Base-by-base conservation (phyloP, 1,284 basidiomycete species). In the Cystobasidium slooffiae region DNA sequence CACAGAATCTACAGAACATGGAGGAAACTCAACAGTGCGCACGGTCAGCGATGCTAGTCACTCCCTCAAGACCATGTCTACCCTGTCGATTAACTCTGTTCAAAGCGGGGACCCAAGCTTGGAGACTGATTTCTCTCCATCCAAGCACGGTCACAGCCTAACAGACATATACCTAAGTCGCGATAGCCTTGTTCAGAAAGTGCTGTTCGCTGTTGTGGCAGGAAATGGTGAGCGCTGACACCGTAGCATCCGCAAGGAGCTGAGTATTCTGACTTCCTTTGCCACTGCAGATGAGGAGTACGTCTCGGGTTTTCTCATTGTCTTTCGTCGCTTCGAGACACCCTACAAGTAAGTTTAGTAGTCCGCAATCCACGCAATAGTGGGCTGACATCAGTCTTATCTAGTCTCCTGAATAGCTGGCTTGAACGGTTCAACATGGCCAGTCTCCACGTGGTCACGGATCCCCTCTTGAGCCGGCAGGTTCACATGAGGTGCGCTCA, bases 121-220 rank as follows among this genome's bases (percentile, higher is more conserved):
- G 18, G 47, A 51, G 5, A 14, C 44, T 41, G 31, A 47, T 12
- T 43, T 39, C 49, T 37, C 43, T 20, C 39, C 46, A 8, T 66
- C 64, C 20, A 43, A 66, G 37, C 14, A 9, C 6, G 58, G 65
- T n/a, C 62, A 64, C 58, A 68, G 64, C 22, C 74, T 77, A 14
- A 68, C 79, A 55, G 80, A 81, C 59, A 67, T 81, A 1, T 79
- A 78, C 69, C 78, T 79, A 63, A 69, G 72, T 14, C 70, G 69
- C 0, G 77, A 80, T 0, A 79, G 79, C 49, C 62, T 81, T 64
- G 76, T 82, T 59, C 79, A 82, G 75, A 82, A 81, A 68, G 80
- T 82, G 58, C 76, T 82, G 7, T 80, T 78, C 52, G 80, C 81
- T 0, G 75, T 78, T 3, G 80, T 82, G 0, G 78, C 80, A 1